phyloP scores from a whole-genome alignment of 2,329 filamentous ascomycete genomes.

The Alternaria hordeiaustralica region DNA sequence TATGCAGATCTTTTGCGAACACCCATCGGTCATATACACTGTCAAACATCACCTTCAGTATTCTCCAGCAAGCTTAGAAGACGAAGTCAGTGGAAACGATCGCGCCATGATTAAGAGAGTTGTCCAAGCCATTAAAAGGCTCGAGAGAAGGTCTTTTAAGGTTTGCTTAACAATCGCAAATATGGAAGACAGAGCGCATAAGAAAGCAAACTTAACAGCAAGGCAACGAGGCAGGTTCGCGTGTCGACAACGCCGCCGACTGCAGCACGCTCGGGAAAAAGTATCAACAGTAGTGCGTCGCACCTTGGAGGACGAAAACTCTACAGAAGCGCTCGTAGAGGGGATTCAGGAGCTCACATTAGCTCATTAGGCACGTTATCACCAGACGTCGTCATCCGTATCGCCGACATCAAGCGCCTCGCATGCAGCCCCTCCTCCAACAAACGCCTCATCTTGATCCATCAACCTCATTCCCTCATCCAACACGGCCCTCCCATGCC shows the following conservation, averaged over 20 bases:
- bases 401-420: too few relatives aligned
- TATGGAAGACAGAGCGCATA: background rate
- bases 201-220: background rate
- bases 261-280: background rate
- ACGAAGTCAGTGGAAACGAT: background rate
- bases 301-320: background rate
- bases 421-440: too few relatives aligned
- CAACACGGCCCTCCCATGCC: too few relatives aligned
- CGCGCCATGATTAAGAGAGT: background rate
- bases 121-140: background rate
- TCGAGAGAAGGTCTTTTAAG: background rate
- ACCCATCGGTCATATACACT: background rate
- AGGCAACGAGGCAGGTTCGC: background rate
- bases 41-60: background rate
- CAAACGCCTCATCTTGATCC: too few relatives aligned
- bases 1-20: background rate
- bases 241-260: background rate
- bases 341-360: background rate
- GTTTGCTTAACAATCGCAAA: background rate
- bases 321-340: background rate
- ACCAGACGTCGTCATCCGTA: background rate
- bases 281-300: background rate
- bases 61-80: background rate
- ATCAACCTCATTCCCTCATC: too few relatives aligned
- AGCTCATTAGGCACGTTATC: background rate